Base-by-base conservation (phyloP, 257 asterid species). In the Solanum medicagineum region DNA sequence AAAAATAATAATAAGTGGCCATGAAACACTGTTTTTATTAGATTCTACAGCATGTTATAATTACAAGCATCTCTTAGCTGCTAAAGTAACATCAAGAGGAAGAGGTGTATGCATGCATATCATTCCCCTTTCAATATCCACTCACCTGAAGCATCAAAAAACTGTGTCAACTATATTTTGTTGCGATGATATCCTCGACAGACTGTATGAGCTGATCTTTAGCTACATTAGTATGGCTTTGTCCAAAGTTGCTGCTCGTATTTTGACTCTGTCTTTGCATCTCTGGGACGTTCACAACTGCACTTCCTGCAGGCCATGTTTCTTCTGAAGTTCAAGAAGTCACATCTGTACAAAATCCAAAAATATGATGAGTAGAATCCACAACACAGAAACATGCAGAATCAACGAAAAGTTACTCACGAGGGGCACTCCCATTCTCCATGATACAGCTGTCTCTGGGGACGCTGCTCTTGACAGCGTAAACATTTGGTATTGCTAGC, bases 391-490 rank as follows among this genome's bases (percentile, higher is more conserved):
- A 73, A 56, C 55, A 84, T 53, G 73, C 84, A 77, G 16, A 69
- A 57, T 36, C 56, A n/a, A 88, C 83, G 55, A 84, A 51, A 74
- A 83, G 19, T 56, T 89, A 92, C 94, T 94, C 86, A 96, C 98
- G 85, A 62, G 36, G 96, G 90, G 90, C 98, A 96, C 83, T 94
- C 95, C 99, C 99, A 97, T 74, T 97, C 98, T 81, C 98, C 99
- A 5, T 93, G 94, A 85, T 77, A 88, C 42, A 95, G 90, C 45
- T 89, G 87, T 88, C 92, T 90, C 86, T 82, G 87, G 19, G 98
- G 97, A 7, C 97, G 98, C 54, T 89, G 87, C 84, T 57, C 92
- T 84, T 88, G 90, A 87, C 99, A 95, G 63, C 93, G 94, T 40
- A 88, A 83, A 85, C 99, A 97, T 85, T 89, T 89, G 69, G 71